Evolutionary conservation across 176 grass and related monocot species (phyloP), one percentile per base, ranked within the genome.

Genomic region (Eragrostis curvula): DNA sequence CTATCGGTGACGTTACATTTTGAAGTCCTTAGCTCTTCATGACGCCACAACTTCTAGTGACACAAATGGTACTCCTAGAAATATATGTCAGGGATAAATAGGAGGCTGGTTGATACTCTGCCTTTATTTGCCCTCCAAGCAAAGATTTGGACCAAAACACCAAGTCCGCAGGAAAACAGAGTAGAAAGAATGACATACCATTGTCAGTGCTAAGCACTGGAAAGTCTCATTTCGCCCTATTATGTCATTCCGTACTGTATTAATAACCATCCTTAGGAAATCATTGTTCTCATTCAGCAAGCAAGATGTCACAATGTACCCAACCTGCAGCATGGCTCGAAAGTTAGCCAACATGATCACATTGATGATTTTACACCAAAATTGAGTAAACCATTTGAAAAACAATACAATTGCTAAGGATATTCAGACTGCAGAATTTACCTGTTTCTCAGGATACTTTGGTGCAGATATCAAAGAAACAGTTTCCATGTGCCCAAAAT

Each of bases 381-480:
- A 29, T 48, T 47, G 16, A 63, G 57, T 66, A 66, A 24, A 40
- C 28, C 42, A 52, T 71, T 49, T 74, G 49, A 12, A 63, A 64
- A 83, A 42, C 20, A 51, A n/a, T 62, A 25, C 40, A 41, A 15
- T 56, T 15, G 21, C 58, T 61, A 73, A 78, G 8, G 28, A 81
- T 42, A 86, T 78, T 17, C 70, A 55, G 83, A 66, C 69, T 68
- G 52, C 78, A 52, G 15, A 9, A n/a, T 40, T 75, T 91, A 98
- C 96, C 96, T 98, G 96, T 80, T 98, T 98, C 83, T 98, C 96
- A 11, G 96, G 96, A 86, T 98, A 98, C 68, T 98, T 98, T 51
- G 93, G 96, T 64, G 96, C 96, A 25, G 96, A 98, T 88, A 98
- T 98, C 82, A 98, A 95, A 73, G 96, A 98, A 82, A 98, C 93